A percentile compares a stretch with the other conserved stretches of the same genome.
Conservation (phyloP, 2,329 filamentous ascomycete species). For the Aureobasidium lini region DNA sequence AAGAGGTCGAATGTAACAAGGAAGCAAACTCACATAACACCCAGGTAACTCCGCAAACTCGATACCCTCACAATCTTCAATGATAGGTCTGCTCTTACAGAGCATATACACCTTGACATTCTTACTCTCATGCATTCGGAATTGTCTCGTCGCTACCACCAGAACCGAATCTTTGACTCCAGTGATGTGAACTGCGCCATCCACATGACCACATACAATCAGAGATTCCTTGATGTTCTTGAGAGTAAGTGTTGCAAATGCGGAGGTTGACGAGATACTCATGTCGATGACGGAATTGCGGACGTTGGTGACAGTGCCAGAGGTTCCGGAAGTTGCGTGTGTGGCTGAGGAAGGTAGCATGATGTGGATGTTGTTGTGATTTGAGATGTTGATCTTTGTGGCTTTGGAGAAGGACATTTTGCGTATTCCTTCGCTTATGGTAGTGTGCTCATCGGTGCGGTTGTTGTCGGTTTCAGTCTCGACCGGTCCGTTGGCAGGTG, state of each 20-base stretch:
- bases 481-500: constrained; percentile 21
- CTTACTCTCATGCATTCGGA: constrained; percentile 81
- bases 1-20: neutral
- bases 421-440: constrained; percentile 13
- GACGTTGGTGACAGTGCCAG: constrained; percentile 65
- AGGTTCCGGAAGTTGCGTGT: constrained; percentile 54
- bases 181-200: constrained; percentile 78
- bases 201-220: constrained; percentile 69
- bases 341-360: constrained; percentile 65
- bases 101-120: constrained; percentile 78
- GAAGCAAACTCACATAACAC: constrained; percentile 53
- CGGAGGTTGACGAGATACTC: constrained; percentile 27
- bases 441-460: neutral
- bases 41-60: constrained; percentile 70
- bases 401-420: constrained; percentile 50
- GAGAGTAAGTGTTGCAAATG: constrained; percentile 63
- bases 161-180: constrained; percentile 63
- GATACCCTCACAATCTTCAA: constrained; percentile 76
- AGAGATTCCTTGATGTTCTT: constrained; percentile 64
- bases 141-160: constrained; percentile 75
- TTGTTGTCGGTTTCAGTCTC: neutral
- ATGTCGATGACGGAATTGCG: constrained; percentile 71
- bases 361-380: constrained; percentile 64
- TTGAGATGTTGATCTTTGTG: constrained; percentile 47
- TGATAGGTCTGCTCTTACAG: constrained; percentile 79